These are phyloP conservation scores for Phytomonas francai DNA, from an alignment of 208 protist genomes.

Conservation along the genomic window DNA sequence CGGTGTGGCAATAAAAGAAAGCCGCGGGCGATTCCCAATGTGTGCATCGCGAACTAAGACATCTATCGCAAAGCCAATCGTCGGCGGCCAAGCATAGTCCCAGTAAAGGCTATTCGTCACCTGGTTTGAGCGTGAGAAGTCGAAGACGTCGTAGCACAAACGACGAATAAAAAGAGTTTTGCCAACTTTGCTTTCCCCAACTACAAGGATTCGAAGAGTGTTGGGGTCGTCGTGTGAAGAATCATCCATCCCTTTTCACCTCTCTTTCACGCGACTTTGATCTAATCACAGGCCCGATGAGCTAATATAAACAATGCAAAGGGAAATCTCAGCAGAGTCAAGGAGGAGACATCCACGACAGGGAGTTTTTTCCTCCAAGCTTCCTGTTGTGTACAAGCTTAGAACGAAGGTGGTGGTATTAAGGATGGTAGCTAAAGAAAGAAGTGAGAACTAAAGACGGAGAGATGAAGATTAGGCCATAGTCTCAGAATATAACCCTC, in stretches of 20 bases:
- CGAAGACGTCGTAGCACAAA: conserved; percentile 42
- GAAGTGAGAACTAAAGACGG: neutral
- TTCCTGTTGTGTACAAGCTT: too few relatives aligned
- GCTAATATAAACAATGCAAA: conserved; percentile 2
- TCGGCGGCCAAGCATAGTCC: conserved; percentile 30
- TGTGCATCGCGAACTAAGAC: conserved; percentile 24
- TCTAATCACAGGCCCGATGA: too few relatives aligned
- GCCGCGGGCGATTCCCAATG: neutral
- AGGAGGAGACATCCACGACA: neutral
- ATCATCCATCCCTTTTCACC: too few relatives aligned
- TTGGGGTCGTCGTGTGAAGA: neutral
- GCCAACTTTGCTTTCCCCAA: conserved; percentile 68
- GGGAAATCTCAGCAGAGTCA: neutral
- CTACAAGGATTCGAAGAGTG: conserved; percentile 50
- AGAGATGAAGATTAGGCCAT: neutral
- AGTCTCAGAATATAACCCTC: neutral
- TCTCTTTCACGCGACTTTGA: too few relatives aligned
- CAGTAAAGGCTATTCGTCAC: neutral
- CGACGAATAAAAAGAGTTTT: conserved; percentile 76
- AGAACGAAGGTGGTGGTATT: neutral
- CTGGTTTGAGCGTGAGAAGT: neutral
- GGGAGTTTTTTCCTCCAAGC: neutral
- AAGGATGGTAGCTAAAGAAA: neutral
- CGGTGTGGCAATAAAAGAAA: too few relatives aligned
- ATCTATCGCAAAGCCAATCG: conserved; percentile 47